These are phyloP conservation scores for Magnaporthales sp. DNA, from an alignment of 2,329 filamentous ascomycete genomes.

Conservation along the genomic window DNA sequence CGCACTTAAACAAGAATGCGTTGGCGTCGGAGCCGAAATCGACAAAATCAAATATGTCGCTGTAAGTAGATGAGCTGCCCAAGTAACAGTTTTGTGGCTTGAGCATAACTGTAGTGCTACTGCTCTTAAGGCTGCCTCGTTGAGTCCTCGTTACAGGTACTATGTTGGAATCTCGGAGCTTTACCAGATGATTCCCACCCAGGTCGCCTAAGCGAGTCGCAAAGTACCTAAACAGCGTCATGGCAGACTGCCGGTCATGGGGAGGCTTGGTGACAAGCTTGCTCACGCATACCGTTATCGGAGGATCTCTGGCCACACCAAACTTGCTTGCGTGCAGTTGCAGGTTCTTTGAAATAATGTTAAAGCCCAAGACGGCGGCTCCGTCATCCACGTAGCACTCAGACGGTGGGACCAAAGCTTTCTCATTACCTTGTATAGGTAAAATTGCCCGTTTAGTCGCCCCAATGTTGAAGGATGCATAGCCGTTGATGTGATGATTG, in stretches of 20 bases:
- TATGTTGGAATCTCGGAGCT: slow-evolving; percentile 57
- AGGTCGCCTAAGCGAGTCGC: slow-evolving; percentile 69
- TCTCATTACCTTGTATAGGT: slow-evolving; percentile 60
- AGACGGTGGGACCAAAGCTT: slow-evolving; percentile 59
- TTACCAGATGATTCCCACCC: slow-evolving; percentile 47
- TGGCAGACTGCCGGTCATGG: slow-evolving; percentile 54
- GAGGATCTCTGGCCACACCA: slow-evolving; percentile 75
- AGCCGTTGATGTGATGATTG: slow-evolving; percentile 71
- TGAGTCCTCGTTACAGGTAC: slow-evolving; percentile 50
- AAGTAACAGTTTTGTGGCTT: slow-evolving; percentile 72
- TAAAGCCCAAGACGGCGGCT: slow-evolving; percentile 71
- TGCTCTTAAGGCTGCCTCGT: slow-evolving; percentile 22
- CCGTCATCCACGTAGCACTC: slow-evolving; percentile 77
- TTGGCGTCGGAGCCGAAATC: slow-evolving; percentile 88
- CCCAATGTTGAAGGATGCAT: slow-evolving; percentile 54
- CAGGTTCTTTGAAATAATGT: slow-evolving; percentile 68
- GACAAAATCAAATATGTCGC: slow-evolving; percentile 93
- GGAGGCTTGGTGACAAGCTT: slow-evolving; percentile 67
- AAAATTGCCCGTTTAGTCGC: slow-evolving; percentile 52
- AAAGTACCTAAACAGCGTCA: slow-evolving; percentile 74
- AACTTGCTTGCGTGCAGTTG: slow-evolving; percentile 75
- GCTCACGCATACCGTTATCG: slow-evolving; percentile 67
- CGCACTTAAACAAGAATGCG: slow-evolving; percentile 77
- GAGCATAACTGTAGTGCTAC: slow-evolving; percentile 41
- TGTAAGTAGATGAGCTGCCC: slow-evolving; percentile 61